Evolutionary conservation across 371 early-diverging fungal species (phyloP).

Genomic region (Syncephalastrum contaminatum): DNA sequence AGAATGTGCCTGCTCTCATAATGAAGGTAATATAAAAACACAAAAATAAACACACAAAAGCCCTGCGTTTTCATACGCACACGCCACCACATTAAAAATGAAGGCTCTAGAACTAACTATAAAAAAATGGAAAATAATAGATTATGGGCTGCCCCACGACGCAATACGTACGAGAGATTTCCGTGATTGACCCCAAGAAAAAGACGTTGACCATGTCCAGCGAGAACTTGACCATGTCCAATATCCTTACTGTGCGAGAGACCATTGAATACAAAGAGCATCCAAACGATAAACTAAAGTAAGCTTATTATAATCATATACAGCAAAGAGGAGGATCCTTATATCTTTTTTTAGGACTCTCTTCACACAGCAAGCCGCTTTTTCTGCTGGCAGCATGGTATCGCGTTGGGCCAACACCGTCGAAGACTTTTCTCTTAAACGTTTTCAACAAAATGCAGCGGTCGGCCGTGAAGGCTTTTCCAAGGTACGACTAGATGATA

Average conservation of each 20-base stretch:
- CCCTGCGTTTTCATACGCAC: no score
- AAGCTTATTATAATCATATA: slow-evolving; percentile 7
- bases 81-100: slow-evolving; percentile 1
- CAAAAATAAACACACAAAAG: background rate
- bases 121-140: slow-evolving; percentile 28
- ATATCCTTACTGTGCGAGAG: slow-evolving; percentile 84
- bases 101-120: background rate
- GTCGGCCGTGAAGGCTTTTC: slow-evolving; percentile 73
- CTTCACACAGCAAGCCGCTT: slow-evolving; percentile 80
- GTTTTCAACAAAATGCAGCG: slow-evolving; percentile 88
- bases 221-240: slow-evolving; percentile 72
- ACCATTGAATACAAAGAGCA: slow-evolving; percentile 72
- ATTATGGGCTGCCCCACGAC: slow-evolving; percentile 64
- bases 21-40: slow-evolving; percentile 41
- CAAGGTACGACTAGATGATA: slow-evolving; percentile 39
- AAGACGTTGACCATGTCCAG: slow-evolving; percentile 72
- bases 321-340: slow-evolving; percentile 1
- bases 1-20: slow-evolving; percentile 80
- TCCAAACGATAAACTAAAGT: slow-evolving; percentile 44
- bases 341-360: slow-evolving; percentile 46
- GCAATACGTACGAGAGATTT: slow-evolving; percentile 86
- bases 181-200: slow-evolving; percentile 77
- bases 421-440: slow-evolving; percentile 84
- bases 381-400: slow-evolving; percentile 77
- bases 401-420: slow-evolving; percentile 74